A percentile compares a stretch with the other conserved stretches of the same genome.
Evolutionary conservation across 331 rosid genomes (phyloP).

Genomic region (Prunus yedoensis): DNA sequence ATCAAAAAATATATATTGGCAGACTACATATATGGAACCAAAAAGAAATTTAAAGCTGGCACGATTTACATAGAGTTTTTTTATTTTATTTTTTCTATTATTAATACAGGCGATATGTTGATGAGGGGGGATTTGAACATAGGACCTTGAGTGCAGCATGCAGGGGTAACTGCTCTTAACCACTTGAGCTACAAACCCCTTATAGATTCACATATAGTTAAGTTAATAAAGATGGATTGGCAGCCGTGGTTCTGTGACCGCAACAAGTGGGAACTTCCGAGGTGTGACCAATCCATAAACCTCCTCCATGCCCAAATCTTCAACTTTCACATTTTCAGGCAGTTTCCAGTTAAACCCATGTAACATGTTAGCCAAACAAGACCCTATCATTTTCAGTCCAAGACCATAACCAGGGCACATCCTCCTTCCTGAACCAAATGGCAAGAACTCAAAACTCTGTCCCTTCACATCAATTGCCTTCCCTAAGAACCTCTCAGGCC

Average conservation of each 20-base stretch:
- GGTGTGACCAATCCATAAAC: constrained; percentile 23
- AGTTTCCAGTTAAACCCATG: constrained; percentile 38
- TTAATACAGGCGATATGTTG: too few species aligned
- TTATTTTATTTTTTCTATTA: too few species aligned
- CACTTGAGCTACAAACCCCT: too few species aligned
- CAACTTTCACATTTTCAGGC: constrained; percentile 5
- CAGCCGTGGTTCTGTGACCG: constrained; percentile 21
- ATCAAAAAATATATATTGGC: too few species aligned
- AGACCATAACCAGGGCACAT: constrained; percentile 41
- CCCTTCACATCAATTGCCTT: constrained; percentile 36
- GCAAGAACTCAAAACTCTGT: constrained; percentile 35
- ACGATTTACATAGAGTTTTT: too few species aligned
- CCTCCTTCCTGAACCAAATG: constrained; percentile 46
- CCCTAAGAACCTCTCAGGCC: constrained; percentile 38
- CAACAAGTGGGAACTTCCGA: constrained; percentile 35
- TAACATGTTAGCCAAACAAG: constrained; percentile 33
- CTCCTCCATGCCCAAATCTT: constrained; percentile 39
- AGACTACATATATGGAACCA: too few species aligned
- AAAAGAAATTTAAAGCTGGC: too few species aligned
- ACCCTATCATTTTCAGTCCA: constrained; percentile 31
- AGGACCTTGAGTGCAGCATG: too few species aligned
- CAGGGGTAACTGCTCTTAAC: too few species aligned
- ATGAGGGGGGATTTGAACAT: too few species aligned
- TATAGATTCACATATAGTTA: too few species aligned
- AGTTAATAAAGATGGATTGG: constrained; percentile 16